These are phyloP conservation scores for Taphrina sp. DNA, from an alignment of 1,139 yeast genomes.

Conservation along the genomic window DNA sequence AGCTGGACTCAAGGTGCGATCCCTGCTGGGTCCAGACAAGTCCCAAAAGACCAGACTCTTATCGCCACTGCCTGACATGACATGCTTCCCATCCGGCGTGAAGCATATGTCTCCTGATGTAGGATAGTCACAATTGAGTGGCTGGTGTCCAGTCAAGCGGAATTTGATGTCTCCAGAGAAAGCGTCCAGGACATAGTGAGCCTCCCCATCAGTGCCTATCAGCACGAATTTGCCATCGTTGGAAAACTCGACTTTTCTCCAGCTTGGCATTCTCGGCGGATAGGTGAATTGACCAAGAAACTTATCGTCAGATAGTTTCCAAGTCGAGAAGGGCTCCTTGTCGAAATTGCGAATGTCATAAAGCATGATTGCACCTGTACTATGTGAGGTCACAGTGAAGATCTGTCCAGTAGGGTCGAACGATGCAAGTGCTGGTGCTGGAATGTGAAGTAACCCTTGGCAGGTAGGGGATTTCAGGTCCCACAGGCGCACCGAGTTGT, in stretches of 20 bases:
- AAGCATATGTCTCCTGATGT: conserved; percentile 61
- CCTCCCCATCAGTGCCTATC: conserved; percentile 56
- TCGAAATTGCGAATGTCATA: conserved; percentile 62
- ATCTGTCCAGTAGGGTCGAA: conserved; percentile 83
- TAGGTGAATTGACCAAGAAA: conserved; percentile 42
- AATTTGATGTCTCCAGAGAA: conserved; percentile 56
- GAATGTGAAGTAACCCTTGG: conserved; percentile 61
- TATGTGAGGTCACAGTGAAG: conserved; percentile 65
- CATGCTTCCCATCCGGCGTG: conserved; percentile 77
- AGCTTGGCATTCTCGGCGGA: conserved; percentile 41
- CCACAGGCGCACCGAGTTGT: conserved; percentile 83
- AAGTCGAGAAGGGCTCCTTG: conserved; percentile 54
- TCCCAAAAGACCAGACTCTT: conserved; percentile 65
- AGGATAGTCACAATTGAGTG: conserved; percentile 1
- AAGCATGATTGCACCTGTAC: conserved; percentile 53
- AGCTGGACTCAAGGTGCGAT: conserved; percentile 41
- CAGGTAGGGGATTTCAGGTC: conserved; percentile 57
- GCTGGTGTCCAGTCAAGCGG: conserved; percentile 30
- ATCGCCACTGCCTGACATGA: conserved; percentile 58
- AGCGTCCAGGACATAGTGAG: conserved; percentile 68
- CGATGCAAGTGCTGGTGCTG: conserved; percentile 59
- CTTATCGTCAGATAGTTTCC: conserved; percentile 36
- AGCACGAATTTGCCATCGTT: conserved; percentile 75
- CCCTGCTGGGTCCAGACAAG: conserved; percentile 46
- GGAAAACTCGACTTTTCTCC: conserved; percentile 76